A percentile compares a stretch with the other conserved stretches of the same genome.
Conservation (phyloP, 495 filamentous ascomycete species). For the Xylaria palmicola region DNA sequence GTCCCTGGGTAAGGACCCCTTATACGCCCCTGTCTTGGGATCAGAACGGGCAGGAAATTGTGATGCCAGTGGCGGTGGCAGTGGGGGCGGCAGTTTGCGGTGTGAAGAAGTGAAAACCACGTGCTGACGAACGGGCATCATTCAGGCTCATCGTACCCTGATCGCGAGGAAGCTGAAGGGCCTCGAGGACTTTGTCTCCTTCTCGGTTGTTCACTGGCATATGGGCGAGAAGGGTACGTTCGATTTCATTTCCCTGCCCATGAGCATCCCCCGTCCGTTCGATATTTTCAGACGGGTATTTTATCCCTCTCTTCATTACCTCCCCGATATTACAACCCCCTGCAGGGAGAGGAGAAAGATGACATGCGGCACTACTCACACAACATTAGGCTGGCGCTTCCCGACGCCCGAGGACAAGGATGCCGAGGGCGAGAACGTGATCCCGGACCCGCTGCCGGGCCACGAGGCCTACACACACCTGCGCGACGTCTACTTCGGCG, state of each 20-base stretch:
- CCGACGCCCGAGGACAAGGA: conserved; percentile 59
- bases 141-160: conserved; percentile 66
- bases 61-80: too few species aligned
- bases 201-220: conserved; percentile 68
- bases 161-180: conserved; percentile 79
- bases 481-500: conserved; percentile 69
- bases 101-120: not conserved
- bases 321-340: too few species aligned
- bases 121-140: conserved; percentile 2
- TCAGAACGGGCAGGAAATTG: too few species aligned
- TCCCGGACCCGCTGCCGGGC: conserved; percentile 62
- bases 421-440: conserved; percentile 49
- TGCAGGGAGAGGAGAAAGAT: not conserved
- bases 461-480: conserved; percentile 56
- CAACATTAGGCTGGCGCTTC: conserved; percentile 73
- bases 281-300: not conserved
- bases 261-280: not conserved
- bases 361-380: conserved; percentile 1
- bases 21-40: not conserved
- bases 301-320: not conserved
- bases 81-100: too few species aligned
- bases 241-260: not conserved
- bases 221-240: conserved; percentile 49
- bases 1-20: conserved; percentile 64
- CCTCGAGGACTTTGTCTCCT: conserved; percentile 67